Percentiles rank a stretch among this genome's conserved stretches.
Conservation (phyloP, 2,329 filamentous ascomycete species). For the Cladosporium sphaerospermum region DNA sequence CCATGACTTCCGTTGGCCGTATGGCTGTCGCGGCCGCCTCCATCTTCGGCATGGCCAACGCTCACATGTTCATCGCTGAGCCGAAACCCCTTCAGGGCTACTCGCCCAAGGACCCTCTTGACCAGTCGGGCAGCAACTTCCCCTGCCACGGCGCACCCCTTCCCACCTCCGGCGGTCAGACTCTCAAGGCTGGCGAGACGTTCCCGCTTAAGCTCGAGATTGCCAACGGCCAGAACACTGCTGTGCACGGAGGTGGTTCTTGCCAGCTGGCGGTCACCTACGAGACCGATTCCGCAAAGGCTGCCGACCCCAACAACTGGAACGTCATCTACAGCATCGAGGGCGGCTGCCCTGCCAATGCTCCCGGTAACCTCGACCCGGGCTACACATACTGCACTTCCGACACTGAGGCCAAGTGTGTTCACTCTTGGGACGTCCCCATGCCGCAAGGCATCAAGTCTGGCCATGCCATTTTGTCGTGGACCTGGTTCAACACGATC, state of each 20-base stretch:
- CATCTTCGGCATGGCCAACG: conserved; percentile 55
- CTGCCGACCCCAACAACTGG: conserved; percentile 55
- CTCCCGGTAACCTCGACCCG: too few species aligned
- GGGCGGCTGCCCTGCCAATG: conserved; percentile 76
- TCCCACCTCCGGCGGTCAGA: conserved; percentile 40
- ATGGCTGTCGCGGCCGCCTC: conserved; percentile 45
- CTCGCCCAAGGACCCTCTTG: conserved; percentile 58
- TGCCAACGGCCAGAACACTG: too few species aligned
- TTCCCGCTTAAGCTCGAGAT: conserved; percentile 62
- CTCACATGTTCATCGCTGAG: conserved; percentile 68
- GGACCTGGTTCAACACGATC: conserved; percentile 91
- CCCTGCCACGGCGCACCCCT: conserved; percentile 68
- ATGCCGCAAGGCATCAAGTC: conserved; percentile 66
- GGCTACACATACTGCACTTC: too few species aligned
- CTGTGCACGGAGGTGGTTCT: conserved; percentile 83
- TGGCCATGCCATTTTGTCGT: conserved; percentile 76
- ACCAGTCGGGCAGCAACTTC: conserved; percentile 57
- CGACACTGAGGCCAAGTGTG: conserved; percentile 20
- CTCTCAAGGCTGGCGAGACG: conserved; percentile 57
- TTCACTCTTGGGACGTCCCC: conserved; percentile 59
- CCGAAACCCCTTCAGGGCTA: conserved; percentile 57
- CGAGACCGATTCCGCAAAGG: conserved; percentile 58
- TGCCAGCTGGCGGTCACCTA: conserved; percentile 86
- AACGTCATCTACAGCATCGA: conserved; percentile 85
- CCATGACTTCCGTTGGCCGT: conserved; percentile 43